Base-by-base conservation (phyloP, 2,329 filamentous ascomycete genomes). In the Talaromyces funiculosus region DNA sequence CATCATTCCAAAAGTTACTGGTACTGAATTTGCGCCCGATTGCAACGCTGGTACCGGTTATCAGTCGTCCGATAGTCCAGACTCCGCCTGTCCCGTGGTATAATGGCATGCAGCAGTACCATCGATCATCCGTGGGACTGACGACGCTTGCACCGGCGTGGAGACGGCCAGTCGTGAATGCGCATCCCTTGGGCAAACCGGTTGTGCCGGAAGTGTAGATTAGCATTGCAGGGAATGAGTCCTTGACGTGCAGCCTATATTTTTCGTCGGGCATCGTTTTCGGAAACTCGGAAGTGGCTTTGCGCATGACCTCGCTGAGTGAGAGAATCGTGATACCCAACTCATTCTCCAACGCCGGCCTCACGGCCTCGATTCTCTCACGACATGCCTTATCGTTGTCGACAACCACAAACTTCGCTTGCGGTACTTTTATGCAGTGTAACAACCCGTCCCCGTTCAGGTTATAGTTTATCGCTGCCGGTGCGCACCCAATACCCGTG, bases 191-290 rank as follows among this genome's bases (percentile, higher is more conserved):
- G 10, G 89, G 88, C 64, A 90, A 73, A 2, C 89, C 89, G 0
- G 89, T 92, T 0, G 89, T 92, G 37, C 89, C 89, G 63, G 86
- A 87, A 0, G 89, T 92, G 71, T 90, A 92, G 66, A 92, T 85
- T 24, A 92, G 71, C 31, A 81, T 84, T 65, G 85, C 80, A 0
- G 88, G 84, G 64, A 80, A 85, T 14, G 76, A 72, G 0, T 77
- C 78, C 49, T 76, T 75, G 1, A 88, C 77, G 3, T 73, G 75
- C 4, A 77, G 75, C 45, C 87, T 80, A 60, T 85, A 79, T 31
- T 80, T 76, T 63, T 88, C 81, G 0, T 78, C 79, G 0, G 85
- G 84, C 54, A 82, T 75, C 45, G 79, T 77, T 0, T 80, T 76
- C 20, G 81, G 78, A 47, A 79, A 73, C 0, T 22, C 76, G 72